Evolutionary conservation across 1,284 basidiomycete genomes (phyloP), one percentile per base, ranked within the genome.

Genomic region (Apiotrichum mycotoxinovorans): DNA sequence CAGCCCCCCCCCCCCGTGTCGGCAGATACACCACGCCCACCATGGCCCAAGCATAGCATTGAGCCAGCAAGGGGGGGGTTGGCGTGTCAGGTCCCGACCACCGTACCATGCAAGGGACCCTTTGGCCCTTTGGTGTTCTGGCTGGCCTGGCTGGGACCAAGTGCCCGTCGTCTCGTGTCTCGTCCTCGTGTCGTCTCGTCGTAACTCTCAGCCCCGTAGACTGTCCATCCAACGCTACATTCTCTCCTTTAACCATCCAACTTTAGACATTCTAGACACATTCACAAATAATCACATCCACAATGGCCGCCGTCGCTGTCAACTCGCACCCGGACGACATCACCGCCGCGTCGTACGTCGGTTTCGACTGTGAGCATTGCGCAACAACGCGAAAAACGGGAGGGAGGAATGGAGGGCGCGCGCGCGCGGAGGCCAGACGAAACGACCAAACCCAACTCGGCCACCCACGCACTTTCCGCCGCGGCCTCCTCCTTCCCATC

Each of bases 281-380:
- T 10, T 30, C 43, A 5, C 20, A 23, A n/a, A 26, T n/a, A 20
- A 20, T 41, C 58, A 44, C 40, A 51, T 45, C 58, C 33, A 46
- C 38, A 35, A 71, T 71, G 68, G 62, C 67, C 23, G 60, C 72
- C 30, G 57, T 66, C 12, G 57, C 65, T 18, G 61, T 67, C n/a
- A 27, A 52, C 37, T 37, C 57, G 48, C 42, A 55, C 17, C 51
- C 57, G 20, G 72, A 73, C 53, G 91, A 92, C 80, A 91, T 93
- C 66, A 85, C 86, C 66, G 90, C 91, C 49, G 82, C 87, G 61
- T 86, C 88, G 52, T 93, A 94, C 76, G 91, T 94, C 77, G 91
- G 91, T 76, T 94, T 94, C 80, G 91, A 94, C 82, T 87, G 77
- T 77, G 47, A 68, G 77, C 70, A 23, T 23, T 37, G 5, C 38